Evolutionary conservation across 108 stramenopile species (phyloP).

Genomic region (Hondaea fermentalgiana): DNA sequence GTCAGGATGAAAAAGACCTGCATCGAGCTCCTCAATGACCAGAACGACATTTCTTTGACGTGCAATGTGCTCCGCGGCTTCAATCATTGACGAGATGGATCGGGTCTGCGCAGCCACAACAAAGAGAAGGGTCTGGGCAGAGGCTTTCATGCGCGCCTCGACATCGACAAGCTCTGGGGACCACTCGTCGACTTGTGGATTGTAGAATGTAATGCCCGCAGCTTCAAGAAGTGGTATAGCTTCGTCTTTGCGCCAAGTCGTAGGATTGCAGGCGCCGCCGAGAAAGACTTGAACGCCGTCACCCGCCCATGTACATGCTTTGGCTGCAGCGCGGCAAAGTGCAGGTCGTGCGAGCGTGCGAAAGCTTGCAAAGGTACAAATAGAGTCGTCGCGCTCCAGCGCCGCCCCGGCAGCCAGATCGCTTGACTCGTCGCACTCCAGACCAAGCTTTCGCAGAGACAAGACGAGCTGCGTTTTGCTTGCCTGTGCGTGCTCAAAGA

Average conservation of each 20-base stretch:
- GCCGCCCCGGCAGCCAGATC: background rate
- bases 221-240: background rate
- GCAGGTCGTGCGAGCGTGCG: background rate
- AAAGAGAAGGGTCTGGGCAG: background rate
- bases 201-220: constrained; percentile 3
- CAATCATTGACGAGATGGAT: constrained; percentile 11
- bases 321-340: background rate
- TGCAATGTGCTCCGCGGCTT: constrained; percentile 20
- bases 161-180: background rate
- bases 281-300: background rate
- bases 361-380: background rate
- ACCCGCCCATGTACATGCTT: background rate
- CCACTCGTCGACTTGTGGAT: constrained; percentile 25
- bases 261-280: constrained; percentile 22
- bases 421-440: background rate
- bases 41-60: background rate
- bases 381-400: background rate
- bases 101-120: background rate
- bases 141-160: background rate
- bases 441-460: background rate
- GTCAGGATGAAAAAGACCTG: background rate
- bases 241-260: constrained; percentile 13
- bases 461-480: background rate
- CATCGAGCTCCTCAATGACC: background rate
- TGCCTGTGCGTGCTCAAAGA: too few relatives aligned